These are phyloP conservation scores for Gracilaria caudata DNA, from an alignment of 23 red algal species.

Conservation along the genomic window DNA sequence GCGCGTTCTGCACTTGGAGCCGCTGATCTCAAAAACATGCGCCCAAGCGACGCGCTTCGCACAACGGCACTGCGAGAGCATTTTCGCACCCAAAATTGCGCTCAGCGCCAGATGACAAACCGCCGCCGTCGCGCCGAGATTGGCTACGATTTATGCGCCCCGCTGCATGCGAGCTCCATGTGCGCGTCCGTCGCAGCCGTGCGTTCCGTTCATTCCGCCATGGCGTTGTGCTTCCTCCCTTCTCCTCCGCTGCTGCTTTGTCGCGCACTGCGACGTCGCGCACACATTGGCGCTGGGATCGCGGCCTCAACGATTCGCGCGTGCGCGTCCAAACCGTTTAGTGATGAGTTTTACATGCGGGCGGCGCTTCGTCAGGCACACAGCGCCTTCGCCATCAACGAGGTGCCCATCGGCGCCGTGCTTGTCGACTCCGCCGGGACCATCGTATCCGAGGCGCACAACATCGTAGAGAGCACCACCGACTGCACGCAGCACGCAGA, in stretches of 20 bases:
- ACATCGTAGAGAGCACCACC: constrained; percentile 60
- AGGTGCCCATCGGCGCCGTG: constrained; percentile 96
- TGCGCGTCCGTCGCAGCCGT: neutral
- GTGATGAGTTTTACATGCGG: constrained; percentile 83
- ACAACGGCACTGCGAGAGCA: neutral
- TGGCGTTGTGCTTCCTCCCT: neutral
- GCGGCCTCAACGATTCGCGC: neutral
- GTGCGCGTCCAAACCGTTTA: neutral
- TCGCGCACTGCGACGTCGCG: neutral
- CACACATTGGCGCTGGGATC: neutral
- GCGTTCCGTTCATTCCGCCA: constrained; percentile 6
- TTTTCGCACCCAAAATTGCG: neutral
- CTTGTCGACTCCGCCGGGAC: constrained; percentile 53
- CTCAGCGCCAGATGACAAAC: neutral
- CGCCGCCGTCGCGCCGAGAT: neutral
- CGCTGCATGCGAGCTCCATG: neutral
- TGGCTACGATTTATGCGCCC: neutral
- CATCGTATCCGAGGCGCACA: constrained; percentile 69
- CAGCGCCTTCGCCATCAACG: constrained; percentile 48
- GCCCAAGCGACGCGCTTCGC: too few relatives aligned
- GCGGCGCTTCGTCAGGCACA: constrained; percentile 67
- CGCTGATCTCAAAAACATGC: neutral
- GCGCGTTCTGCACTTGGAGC: too few relatives aligned
- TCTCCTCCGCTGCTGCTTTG: neutral
- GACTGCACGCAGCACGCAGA: constrained; percentile 95